These are phyloP conservation scores for Lanmaoa rubissima DNA, from an alignment of 768 basidiomycete genomes.

Conservation along the genomic window DNA sequence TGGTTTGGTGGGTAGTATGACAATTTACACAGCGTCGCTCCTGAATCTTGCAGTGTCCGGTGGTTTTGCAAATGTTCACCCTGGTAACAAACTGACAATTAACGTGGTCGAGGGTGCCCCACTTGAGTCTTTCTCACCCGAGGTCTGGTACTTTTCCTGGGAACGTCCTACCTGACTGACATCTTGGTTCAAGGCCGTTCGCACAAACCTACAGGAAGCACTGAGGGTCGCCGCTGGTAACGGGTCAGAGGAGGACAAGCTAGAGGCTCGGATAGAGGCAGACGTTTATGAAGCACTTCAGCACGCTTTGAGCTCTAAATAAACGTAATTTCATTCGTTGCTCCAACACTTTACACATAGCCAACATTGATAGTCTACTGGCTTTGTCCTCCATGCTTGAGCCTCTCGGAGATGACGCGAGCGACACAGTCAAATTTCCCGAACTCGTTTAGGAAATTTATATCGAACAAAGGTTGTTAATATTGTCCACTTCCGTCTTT, in stretches of 20 bases:
- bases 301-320: slow-evolving; percentile 65
- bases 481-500: neutral
- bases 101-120: slow-evolving; percentile 97
- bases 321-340: slow-evolving; percentile 15
- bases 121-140: slow-evolving; percentile 84
- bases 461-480: neutral
- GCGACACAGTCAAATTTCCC: neutral
- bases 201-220: slow-evolving; percentile 86
- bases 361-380: neutral
- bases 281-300: slow-evolving; percentile 97
- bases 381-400: neutral
- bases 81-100: slow-evolving; percentile 94
- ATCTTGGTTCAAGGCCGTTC: slow-evolving; percentile 67
- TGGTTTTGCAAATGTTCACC: slow-evolving; percentile 97
- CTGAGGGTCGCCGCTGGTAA: slow-evolving; percentile 75
- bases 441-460: neutral
- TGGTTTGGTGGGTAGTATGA: slow-evolving; percentile 80
- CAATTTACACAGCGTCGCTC: neutral
- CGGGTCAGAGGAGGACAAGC: slow-evolving; percentile 91
- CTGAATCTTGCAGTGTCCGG: slow-evolving; percentile 69
- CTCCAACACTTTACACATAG: neutral
- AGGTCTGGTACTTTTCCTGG: slow-evolving; percentile 52
- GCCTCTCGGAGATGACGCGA: neutral
- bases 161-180: slow-evolving; percentile 5
- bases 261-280: slow-evolving; percentile 90